These are phyloP conservation scores for Aspergillus bertholletiae DNA, from an alignment of 495 filamentous ascomycete genomes.

Conservation along the genomic window DNA sequence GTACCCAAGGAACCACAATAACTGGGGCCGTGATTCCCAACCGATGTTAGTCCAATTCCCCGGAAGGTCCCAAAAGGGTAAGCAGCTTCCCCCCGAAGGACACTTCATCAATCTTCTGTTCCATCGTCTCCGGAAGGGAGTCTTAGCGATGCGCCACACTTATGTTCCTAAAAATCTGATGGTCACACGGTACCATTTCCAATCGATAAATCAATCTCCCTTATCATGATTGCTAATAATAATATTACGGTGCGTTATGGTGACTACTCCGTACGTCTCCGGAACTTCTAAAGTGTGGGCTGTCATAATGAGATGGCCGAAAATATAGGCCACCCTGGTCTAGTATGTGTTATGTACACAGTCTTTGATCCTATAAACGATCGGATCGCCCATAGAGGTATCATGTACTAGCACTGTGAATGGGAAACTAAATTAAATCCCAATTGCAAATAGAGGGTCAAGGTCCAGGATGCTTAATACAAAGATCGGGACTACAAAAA, in stretches of 20 bases:
- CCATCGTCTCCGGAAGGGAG: slow-evolving; percentile 1
- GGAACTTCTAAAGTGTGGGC: background rate
- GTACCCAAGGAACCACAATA: background rate
- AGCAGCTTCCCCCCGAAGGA: background rate
- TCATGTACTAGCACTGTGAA: too few relatives aligned
- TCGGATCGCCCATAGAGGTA: too few relatives aligned
- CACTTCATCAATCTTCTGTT: background rate
- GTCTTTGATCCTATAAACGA: too few relatives aligned
- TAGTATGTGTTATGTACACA: too few relatives aligned
- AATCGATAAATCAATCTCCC: background rate
- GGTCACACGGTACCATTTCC: slow-evolving; percentile 3
- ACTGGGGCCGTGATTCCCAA: background rate
- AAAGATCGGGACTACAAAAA: too few relatives aligned
- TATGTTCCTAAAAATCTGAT: background rate
- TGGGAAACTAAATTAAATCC: too few relatives aligned
- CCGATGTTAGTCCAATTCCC: slow-evolving; percentile 1
- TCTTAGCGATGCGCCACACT: background rate
- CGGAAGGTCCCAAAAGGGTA: slow-evolving; percentile 6
- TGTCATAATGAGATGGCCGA: too few relatives aligned
- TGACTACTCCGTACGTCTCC: background rate
- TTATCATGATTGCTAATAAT: background rate
- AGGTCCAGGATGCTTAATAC: too few relatives aligned
- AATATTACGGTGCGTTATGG: background rate
- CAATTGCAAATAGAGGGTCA: too few relatives aligned
- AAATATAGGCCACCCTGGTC: too few relatives aligned